phyloP scores from a whole-genome alignment of 371 early-diverging fungal species.

The Mortierella sp. region DNA sequence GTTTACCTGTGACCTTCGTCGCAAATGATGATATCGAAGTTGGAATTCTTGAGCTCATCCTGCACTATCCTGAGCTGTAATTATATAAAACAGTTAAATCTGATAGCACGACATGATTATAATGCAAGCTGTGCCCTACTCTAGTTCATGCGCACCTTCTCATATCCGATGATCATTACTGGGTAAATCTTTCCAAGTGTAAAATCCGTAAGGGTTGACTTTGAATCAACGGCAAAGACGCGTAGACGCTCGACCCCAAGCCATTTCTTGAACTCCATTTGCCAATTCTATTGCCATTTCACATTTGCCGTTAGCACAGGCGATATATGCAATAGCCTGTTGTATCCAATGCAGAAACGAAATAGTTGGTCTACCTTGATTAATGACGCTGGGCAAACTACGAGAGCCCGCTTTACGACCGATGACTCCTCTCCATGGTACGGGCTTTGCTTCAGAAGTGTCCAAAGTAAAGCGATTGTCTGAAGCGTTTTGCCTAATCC shows the following conservation, averaged over 20 bases:
- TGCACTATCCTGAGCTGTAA: conserved; percentile 50
- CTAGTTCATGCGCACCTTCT: conserved; percentile 49
- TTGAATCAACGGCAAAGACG: conserved; percentile 63
- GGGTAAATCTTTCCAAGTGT: conserved; percentile 62
- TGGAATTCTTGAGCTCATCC: conserved; percentile 48
- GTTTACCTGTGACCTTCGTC: conserved; percentile 70
- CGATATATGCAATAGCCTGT: neutral
- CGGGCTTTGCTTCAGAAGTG: conserved; percentile 67
- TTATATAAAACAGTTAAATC: neutral
- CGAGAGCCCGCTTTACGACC: conserved; percentile 60
- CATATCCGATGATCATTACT: conserved; percentile 71
- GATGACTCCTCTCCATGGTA: conserved; percentile 48
- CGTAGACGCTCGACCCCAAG: conserved; percentile 62
- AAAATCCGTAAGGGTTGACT: conserved; percentile 63
- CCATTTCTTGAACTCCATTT: conserved; percentile 77
- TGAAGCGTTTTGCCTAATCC: conserved; percentile 74
- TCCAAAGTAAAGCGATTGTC: conserved; percentile 75
- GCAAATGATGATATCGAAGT: conserved; percentile 63
- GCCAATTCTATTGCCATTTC: conserved; percentile 63
- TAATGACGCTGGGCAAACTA: conserved; percentile 76
- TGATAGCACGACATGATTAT: neutral
- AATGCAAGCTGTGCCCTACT: neutral
- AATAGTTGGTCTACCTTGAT: conserved; percentile 42
- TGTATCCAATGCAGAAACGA: neutral
- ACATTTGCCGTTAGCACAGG: neutral